These are phyloP conservation scores for Chalara sp. DNA, from an alignment of 2,329 filamentous ascomycete genomes.

Conservation along the genomic window DNA sequence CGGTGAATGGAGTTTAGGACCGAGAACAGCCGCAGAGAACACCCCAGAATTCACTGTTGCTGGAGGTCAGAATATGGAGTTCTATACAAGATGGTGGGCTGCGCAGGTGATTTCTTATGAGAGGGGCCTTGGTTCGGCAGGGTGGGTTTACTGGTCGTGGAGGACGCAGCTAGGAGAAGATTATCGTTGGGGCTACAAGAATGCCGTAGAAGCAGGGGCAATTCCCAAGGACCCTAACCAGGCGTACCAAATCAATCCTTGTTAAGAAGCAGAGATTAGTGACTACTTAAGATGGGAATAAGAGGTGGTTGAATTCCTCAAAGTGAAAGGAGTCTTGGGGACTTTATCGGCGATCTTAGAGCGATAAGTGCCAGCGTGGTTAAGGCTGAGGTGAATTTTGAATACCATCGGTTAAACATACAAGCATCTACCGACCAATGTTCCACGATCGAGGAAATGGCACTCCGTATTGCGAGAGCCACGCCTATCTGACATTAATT, in stretches of 20 bases:
- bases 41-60: conserved; percentile 36
- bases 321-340: too few relatives aligned
- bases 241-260: not conserved
- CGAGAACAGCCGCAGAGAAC: conserved; percentile 42
- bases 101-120: conserved; percentile 51
- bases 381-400: too few relatives aligned
- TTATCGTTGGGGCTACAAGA: conserved; percentile 43
- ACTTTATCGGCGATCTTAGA: too few relatives aligned
- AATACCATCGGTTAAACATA: too few relatives aligned
- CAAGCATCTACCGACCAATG: too few relatives aligned
- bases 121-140: conserved; percentile 30
- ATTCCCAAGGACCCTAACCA: conserved; percentile 27
- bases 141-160: conserved; percentile 58
- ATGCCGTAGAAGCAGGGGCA: conserved; percentile 32
- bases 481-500: too few relatives aligned
- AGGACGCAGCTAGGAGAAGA: conserved; percentile 40
- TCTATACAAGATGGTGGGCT: conserved; percentile 50
- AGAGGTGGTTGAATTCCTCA: too few relatives aligned
- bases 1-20: conserved; percentile 51
- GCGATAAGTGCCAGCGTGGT: too few relatives aligned
- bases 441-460: too few relatives aligned
- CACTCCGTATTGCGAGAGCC: too few relatives aligned
- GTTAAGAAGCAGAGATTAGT: not conserved
- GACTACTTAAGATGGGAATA: too few relatives aligned
- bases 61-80: conserved; percentile 30